phyloP scores from a whole-genome alignment of 169 alveolate genomes.

The Ichthyophthirius multifiliis region DNA sequence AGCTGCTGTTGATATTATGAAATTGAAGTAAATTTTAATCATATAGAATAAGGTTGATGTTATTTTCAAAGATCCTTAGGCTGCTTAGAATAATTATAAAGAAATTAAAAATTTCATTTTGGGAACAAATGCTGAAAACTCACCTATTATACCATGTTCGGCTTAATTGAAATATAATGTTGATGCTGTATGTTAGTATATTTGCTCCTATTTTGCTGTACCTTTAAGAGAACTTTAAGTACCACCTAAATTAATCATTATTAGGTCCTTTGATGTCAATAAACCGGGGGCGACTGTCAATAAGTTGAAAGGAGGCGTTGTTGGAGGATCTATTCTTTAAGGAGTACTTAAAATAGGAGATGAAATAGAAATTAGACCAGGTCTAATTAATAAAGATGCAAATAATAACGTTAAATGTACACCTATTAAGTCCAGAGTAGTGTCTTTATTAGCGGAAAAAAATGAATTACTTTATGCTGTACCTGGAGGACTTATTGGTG shows the following conservation, averaged over 20 bases:
- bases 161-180: slow-evolving; percentile 96
- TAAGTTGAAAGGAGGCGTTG: slow-evolving; percentile 98
- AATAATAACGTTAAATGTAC: slow-evolving; percentile 88
- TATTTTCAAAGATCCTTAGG: slow-evolving; percentile 93
- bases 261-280: slow-evolving; percentile 97
- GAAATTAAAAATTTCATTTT: slow-evolving; percentile 83
- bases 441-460: slow-evolving; percentile 96
- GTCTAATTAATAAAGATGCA: slow-evolving; percentile 90
- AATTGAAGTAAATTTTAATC: slow-evolving; percentile 95
- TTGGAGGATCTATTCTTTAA: slow-evolving; percentile 97
- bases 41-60: slow-evolving; percentile 98
- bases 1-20: slow-evolving; percentile 99
- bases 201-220: slow-evolving; percentile 93
- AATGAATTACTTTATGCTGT: slow-evolving; percentile 97
- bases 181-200: slow-evolving; percentile 95
- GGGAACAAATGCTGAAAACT: slow-evolving; percentile 96
- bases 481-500: slow-evolving; percentile 83
- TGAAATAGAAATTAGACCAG: slow-evolving; percentile 98
- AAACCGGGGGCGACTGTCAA: slow-evolving; percentile 98
- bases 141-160: slow-evolving; percentile 97
- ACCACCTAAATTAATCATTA: slow-evolving; percentile 98
- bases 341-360: slow-evolving; percentile 97
- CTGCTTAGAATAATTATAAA: slow-evolving; percentile 94
- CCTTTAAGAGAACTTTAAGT: slow-evolving; percentile 97
- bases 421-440: slow-evolving; percentile 89